phyloP scores from a whole-genome alignment of 1,139 yeast species.

The Geotrichum carabidarum region DNA sequence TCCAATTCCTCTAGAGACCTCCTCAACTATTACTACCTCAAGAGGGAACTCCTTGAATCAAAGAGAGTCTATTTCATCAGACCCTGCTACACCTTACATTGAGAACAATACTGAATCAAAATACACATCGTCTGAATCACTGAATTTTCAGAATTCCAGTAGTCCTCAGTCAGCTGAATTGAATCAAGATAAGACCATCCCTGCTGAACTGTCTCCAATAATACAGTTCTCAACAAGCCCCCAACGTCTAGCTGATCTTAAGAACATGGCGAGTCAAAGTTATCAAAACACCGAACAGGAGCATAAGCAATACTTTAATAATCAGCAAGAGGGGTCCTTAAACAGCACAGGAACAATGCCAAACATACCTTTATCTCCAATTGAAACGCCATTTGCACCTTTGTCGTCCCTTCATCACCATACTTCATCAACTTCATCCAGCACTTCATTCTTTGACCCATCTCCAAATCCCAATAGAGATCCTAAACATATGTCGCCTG shows the following conservation, averaged over 20 bases:
- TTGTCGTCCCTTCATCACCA: conserved; percentile 5
- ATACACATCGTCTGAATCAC: too few relatives aligned
- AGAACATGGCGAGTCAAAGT: not conserved
- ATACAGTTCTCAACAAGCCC: not conserved
- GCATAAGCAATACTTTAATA: not conserved
- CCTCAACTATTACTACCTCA: not conserved
- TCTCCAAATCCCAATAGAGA: not conserved
- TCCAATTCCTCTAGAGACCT: not conserved
- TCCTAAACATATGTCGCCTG: not conserved
- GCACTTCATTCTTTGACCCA: conserved; percentile 1
- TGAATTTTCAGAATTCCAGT: too few relatives aligned
- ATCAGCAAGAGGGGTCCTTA: conserved; percentile 1
- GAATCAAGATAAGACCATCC: too few relatives aligned
- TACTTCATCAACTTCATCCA: not conserved
- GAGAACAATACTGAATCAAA: too few relatives aligned
- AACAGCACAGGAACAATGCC: not conserved
- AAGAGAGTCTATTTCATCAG: not conserved
- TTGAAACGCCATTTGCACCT: conserved; percentile 2
- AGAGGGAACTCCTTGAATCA: not conserved
- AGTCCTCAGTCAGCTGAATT: too few relatives aligned
- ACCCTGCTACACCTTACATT: not conserved
- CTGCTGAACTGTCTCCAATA: too few relatives aligned
- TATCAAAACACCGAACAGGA: conserved; percentile 1
- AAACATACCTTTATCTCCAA: not conserved
- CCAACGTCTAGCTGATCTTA: not conserved